Evolutionary conservation across 352 stramenopile genomes (phyloP), one percentile per base, ranked within the genome.

Genomic region (Phytophthora chlamydospora): DNA sequence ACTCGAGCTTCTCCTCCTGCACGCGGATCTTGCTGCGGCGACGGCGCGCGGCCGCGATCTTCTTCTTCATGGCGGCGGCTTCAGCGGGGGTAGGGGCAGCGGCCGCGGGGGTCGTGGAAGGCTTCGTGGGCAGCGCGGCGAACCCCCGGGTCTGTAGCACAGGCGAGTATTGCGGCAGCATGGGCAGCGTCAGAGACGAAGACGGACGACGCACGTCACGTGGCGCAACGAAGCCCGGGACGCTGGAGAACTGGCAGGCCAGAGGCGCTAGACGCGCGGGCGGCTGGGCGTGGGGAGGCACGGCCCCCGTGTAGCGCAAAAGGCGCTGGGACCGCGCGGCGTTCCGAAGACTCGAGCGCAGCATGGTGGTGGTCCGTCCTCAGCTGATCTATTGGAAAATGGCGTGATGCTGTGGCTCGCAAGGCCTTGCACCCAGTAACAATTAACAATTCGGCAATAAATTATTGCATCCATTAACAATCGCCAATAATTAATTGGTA

Each of bases 11-110:
- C 56, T 91, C 73, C 61, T 95, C 83, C 65, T 89, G 81, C 1
- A 86, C 81, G 58, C 86, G 85, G 72, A 91, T 90, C 74, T 91
- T 93, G 56, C 79, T 90, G 43, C 84, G 81, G 16, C 81, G 78
- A 11, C 84, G 81, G 42, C 84, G 64, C 1, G 81, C 81, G 1
- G 84, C 84, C 19, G 81, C 81, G 58, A 93, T 81, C 56, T 89
- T 89, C 77, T 93, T 93, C 71, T 93, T 93, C 6, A 77, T 67
- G 4, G 78, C 80, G 14, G 80, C 78, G n/a, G 66, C 68, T 48
- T 90, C 77, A 3, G 68, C 68, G 4, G 73, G 47, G 11, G 73
- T 72, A 1, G 65, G 48, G 11, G 38, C 24, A 4, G 32, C 19
- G 7, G 21, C n/a, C 14, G 58, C 31, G 1, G 12, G n/a, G 9